Percentiles rank a stretch among this genome's conserved stretches.
Evolutionary conservation across 495 filamentous ascomycete species (phyloP).

Genomic region (Penicillium waksmanii): DNA sequence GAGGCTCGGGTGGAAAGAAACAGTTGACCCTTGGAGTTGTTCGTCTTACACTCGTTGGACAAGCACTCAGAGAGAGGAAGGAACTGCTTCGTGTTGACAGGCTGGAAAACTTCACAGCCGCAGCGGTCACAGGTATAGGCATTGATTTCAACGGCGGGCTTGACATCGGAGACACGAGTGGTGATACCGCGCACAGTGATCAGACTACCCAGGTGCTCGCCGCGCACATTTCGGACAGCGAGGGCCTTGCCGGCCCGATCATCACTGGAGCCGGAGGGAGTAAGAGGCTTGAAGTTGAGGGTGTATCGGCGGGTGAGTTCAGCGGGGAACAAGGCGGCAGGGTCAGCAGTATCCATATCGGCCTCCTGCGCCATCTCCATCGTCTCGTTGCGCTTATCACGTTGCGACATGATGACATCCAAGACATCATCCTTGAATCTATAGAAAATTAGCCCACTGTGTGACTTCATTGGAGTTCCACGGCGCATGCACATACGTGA

Average conservation of each 20-base stretch:
- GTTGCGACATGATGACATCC: conserved; percentile 92
- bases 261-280: conserved; percentile 67
- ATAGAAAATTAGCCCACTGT: conserved; percentile 14
- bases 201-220: conserved; percentile 87
- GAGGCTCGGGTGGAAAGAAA: conserved; percentile 92
- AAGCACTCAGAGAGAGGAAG: conserved; percentile 82
- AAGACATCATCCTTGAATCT: conserved; percentile 97
- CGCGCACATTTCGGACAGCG: conserved; percentile 88
- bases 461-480: background rate
- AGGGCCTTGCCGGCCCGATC: conserved; percentile 73
- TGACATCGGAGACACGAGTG: conserved; percentile 95
- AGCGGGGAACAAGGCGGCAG: conserved; percentile 74
- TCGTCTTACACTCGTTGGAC: conserved; percentile 83
- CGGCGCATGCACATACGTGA: conserved; percentile 61
- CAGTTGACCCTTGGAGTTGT: conserved; percentile 90
- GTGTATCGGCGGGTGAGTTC: conserved; percentile 93
- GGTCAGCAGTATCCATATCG: conserved; percentile 59
- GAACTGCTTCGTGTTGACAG: conserved; percentile 88
- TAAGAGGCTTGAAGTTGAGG: conserved; percentile 90
- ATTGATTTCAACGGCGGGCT: conserved; percentile 94
- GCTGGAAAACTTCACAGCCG: conserved; percentile 96
- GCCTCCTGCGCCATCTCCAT: conserved; percentile 69
- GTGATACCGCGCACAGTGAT: conserved; percentile 96
- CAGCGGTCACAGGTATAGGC: conserved; percentile 97
- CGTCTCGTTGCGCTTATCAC: conserved; percentile 80